Conservation (phyloP, 2,329 filamentous ascomycete genomes). For the Rhynchosporium secalis region DNA sequence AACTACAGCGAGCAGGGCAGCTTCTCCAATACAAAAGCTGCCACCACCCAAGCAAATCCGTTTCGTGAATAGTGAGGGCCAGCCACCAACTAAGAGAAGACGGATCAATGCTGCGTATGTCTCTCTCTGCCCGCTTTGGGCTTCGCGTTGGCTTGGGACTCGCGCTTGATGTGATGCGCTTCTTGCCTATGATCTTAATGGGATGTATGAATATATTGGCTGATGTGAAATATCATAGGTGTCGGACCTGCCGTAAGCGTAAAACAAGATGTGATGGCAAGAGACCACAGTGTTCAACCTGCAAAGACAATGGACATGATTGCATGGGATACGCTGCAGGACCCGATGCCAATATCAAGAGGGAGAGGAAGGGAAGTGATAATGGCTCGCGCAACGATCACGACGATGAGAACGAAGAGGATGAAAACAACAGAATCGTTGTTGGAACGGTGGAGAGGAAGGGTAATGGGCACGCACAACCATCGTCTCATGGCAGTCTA, state of each 20-base stretch:
- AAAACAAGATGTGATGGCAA: conserved; percentile 77
- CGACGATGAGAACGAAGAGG: conserved; percentile 38
- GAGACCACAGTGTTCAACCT: conserved; percentile 70
- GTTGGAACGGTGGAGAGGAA: conserved; percentile 5
- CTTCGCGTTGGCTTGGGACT: conserved; percentile 24
- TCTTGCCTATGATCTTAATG: neutral
- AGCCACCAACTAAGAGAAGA: conserved; percentile 75
- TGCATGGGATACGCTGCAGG: conserved; percentile 64
- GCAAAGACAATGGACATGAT: conserved; percentile 67
- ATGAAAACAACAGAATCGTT: conserved; percentile 16
- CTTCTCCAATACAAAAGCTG: conserved; percentile 20
- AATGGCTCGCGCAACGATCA: conserved; percentile 25
- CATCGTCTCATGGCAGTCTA: neutral
- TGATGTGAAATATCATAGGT: conserved; percentile 46
- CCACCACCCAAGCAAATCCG: conserved; percentile 62
- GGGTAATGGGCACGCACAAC: conserved; percentile 7
- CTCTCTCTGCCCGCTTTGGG: neutral
- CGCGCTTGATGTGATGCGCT: conserved; percentile 18
- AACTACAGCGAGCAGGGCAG: neutral
- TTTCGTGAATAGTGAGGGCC: conserved; percentile 80
- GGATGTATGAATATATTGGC: neutral
- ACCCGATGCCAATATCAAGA: conserved; percentile 24
- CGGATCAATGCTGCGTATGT: conserved; percentile 77
- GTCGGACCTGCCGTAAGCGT: conserved; percentile 71
- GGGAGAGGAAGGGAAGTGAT: conserved; percentile 39